These are phyloP conservation scores for Tremella fuciformis DNA, from an alignment of 768 basidiomycete species.

Conservation along the genomic window DNA sequence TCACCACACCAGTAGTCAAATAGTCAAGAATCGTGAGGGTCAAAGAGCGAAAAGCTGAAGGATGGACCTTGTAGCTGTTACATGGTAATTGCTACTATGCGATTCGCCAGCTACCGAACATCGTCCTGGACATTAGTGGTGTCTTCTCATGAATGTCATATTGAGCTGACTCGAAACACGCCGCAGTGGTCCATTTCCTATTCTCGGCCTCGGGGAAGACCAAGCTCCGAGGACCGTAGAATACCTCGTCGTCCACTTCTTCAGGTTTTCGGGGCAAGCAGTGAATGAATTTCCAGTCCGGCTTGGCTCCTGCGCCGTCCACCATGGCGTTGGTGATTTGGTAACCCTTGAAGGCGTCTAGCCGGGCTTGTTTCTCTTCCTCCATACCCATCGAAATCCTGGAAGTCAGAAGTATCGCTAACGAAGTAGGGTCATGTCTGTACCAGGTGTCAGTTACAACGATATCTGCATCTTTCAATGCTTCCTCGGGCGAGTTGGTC, in stretches of 20 bases:
- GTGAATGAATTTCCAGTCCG: slow-evolving; percentile 91
- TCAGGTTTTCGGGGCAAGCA: slow-evolving; percentile 88
- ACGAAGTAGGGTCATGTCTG: slow-evolving; percentile 13
- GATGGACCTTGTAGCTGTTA: too few species aligned
- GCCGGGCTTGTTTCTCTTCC: slow-evolving; percentile 79
- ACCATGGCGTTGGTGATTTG: slow-evolving; percentile 90
- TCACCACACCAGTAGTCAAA: too few species aligned
- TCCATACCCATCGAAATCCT: slow-evolving; percentile 99
- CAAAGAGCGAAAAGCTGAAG: too few species aligned
- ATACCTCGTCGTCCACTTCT: slow-evolving; percentile 97
- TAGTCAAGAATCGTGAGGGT: too few species aligned
- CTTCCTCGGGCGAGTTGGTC: slow-evolving; percentile 65
- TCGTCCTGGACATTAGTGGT: not conserved
- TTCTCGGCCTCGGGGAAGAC: slow-evolving; percentile 95
- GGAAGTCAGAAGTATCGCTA: not conserved
- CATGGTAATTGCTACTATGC: not conserved
- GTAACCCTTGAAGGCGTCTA: slow-evolving; percentile 84
- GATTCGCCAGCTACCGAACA: not conserved
- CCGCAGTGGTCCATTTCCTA: slow-evolving; percentile 95
- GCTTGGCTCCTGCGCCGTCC: slow-evolving; percentile 72
- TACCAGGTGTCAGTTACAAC: slow-evolving; percentile 98
- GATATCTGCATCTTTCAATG: slow-evolving; percentile 85
- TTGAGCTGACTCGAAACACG: slow-evolving; percentile 61
- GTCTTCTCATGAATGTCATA: not conserved
- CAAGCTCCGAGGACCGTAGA: slow-evolving; percentile 85